These are phyloP conservation scores for Tolypocladium amazonense DNA, from an alignment of 2,329 filamentous ascomycete genomes.

Conservation along the genomic window DNA sequence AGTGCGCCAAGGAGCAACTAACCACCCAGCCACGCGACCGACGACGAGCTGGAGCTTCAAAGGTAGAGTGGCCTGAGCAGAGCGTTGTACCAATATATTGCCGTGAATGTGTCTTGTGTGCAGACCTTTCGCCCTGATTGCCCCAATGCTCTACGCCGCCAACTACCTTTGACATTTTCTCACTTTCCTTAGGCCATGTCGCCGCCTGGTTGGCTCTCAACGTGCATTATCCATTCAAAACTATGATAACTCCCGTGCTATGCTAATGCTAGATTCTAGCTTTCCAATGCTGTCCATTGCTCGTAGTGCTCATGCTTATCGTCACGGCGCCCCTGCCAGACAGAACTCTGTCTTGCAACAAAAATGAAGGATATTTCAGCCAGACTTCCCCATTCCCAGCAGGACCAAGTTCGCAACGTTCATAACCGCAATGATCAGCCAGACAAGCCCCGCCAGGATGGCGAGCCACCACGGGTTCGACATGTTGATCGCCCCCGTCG, in stretches of 20 bases:
- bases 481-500: constrained; percentile 43
- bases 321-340: neutral
- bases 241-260: neutral
- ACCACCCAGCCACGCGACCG: no score
- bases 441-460: constrained; percentile 47
- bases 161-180: neutral
- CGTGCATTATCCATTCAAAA: neutral
- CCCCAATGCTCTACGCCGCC: neutral
- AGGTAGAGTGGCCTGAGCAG: no score
- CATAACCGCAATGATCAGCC: constrained; percentile 66
- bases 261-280: neutral
- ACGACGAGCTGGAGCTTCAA: no score
- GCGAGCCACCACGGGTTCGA: constrained; percentile 59
- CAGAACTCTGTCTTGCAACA: neutral
- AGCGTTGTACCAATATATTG: no score
- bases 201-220: neutral
- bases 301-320: neutral
- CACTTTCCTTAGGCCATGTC: no score
- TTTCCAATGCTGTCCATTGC: neutral
- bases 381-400: constrained; percentile 24
- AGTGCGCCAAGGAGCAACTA: neutral
- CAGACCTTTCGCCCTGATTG: no score
- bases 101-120: neutral
- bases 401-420: constrained; percentile 69
- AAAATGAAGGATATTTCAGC: neutral